A percentile compares a stretch with the other conserved stretches of the same genome.
These are phyloP conservation scores for Agaricus bisporus DNA, from an alignment of 768 basidiomycete species.

Conservation along the genomic window DNA sequence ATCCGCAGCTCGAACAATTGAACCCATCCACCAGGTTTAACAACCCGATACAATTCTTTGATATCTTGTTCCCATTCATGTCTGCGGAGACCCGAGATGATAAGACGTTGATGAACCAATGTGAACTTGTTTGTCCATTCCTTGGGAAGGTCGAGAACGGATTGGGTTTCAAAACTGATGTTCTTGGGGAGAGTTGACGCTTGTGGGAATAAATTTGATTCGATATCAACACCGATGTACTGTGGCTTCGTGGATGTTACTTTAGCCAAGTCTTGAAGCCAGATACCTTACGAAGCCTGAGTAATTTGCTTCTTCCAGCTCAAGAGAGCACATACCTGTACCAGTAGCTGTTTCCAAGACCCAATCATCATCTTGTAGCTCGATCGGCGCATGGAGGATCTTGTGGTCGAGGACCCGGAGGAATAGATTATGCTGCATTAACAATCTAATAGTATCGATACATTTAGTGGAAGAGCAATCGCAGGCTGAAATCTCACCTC, in stretches of 20 bases:
- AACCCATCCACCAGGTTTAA: conserved; percentile 4
- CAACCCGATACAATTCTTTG: conserved; percentile 1
- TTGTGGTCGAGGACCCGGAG: neutral
- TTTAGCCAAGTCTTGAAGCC: neutral
- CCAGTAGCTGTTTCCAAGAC: too few relatives aligned
- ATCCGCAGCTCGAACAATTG: neutral
- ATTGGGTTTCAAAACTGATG: conserved; percentile 1
- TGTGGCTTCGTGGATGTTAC: neutral
- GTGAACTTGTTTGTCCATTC: conserved; percentile 9
- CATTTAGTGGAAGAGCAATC: neutral
- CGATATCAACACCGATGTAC: conserved; percentile 5
- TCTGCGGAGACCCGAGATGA: neutral
- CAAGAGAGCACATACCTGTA: too few relatives aligned
- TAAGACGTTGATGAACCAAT: conserved; percentile 4
- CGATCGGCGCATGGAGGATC: neutral
- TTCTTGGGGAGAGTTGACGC: neutral
- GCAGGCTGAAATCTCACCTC: neutral
- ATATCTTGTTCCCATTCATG: conserved; percentile 6
- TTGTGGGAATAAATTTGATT: conserved; percentile 2
- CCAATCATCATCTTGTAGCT: neutral
- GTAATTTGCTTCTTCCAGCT: too few relatives aligned
- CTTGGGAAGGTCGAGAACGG: conserved; percentile 1
- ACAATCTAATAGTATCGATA: neutral
- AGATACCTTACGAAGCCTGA: neutral
- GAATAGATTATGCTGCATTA: neutral